Evolutionary conservation across 1,139 yeast species (phyloP), one percentile per base, ranked within the genome.

Genomic region (Suhomyces ambrosiae): DNA sequence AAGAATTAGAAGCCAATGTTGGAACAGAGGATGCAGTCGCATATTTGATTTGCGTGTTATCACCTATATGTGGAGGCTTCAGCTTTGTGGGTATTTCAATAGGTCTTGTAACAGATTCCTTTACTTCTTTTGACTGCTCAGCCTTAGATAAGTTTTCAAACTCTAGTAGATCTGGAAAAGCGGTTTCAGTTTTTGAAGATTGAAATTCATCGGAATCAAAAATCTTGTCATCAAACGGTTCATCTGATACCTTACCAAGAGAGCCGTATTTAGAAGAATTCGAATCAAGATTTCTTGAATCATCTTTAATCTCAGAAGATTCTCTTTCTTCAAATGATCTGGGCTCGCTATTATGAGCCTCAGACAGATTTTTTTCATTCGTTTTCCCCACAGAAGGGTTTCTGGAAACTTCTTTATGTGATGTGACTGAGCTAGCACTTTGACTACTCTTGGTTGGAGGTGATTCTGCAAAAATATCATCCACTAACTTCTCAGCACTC

Each of bases 401-500:
- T 27, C 33, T 29, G 10, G 42, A 34, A 1, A 31, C 22, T 13
- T 23, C 33, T 11, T 17, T 23, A 4, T 25, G 28, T 3, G 41
- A 31, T 9, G 6, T 18, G 5, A 34, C 42, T 11, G 42, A 35
- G 14, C 32, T 38, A 7, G 27, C 17, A 27, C 40, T 38, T 14
- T 34, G 37, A 23, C 27, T 23, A 5, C 37, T 23, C 21, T 33
- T 37, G 7, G 27, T 21, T 12, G 23, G 11, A 14, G 37, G 30
- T 5, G 42, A 33, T 23, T 42, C 45, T 3, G 58, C 51, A 46
- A 70, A 71, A 7, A 71, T 69, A 45, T 68, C 75, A 42, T 71
- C 74, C 0, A 62, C 75, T 35, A 71, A 54, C 38, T 56, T 61
- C 39, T 62, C 72, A 1, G 76, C 70, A 36, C 61, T 56, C 21